A percentile compares a stretch with the other conserved stretches of the same genome.
Evolutionary conservation across 2,329 filamentous ascomycete genomes (phyloP).

Genomic region (Pseudocercospora macadamiae): DNA sequence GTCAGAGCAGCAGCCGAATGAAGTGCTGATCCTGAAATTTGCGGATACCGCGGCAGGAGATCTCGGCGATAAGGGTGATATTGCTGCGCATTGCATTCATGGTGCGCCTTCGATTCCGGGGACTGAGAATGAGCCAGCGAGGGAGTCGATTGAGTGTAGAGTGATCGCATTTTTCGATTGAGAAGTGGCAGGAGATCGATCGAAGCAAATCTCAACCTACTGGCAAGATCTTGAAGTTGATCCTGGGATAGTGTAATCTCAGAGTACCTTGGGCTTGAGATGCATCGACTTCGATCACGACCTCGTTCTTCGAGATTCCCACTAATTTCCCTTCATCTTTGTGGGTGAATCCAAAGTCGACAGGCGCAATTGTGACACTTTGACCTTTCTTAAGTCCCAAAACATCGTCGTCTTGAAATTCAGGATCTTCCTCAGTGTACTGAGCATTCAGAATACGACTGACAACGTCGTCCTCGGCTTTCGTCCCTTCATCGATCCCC

Average conservation of each 20-base stretch:
- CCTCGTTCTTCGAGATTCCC: constrained; percentile 22
- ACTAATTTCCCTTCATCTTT: constrained; percentile 21
- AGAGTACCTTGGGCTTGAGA: constrained; percentile 17
- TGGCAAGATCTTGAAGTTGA: constrained; percentile 27
- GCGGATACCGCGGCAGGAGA: background rate
- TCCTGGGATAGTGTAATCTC: constrained; percentile 25
- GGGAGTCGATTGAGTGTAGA: constrained; percentile 7
- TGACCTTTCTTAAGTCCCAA: constrained; percentile 20
- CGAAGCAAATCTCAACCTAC: background rate
- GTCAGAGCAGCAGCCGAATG: constrained; percentile 8
- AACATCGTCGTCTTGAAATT: constrained; percentile 18
- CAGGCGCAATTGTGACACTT: constrained; percentile 18
- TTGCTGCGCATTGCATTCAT: constrained; percentile 9
- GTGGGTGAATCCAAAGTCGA: constrained; percentile 27
- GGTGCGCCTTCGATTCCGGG: background rate
- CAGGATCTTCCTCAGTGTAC: constrained; percentile 12
- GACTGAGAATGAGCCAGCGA: constrained; percentile 4
- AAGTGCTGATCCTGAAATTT: constrained; percentile 12
- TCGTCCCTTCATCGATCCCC: constrained; percentile 13
- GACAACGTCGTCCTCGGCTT: constrained; percentile 22
- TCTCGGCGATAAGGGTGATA: background rate
- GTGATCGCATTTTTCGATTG: constrained; percentile 9
- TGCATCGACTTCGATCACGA: constrained; percentile 20
- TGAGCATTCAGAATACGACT: constrained; percentile 15
- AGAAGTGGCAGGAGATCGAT: background rate